phyloP scores from a whole-genome alignment of 345 rosid species.

The Melaleuca alternifolia region DNA sequence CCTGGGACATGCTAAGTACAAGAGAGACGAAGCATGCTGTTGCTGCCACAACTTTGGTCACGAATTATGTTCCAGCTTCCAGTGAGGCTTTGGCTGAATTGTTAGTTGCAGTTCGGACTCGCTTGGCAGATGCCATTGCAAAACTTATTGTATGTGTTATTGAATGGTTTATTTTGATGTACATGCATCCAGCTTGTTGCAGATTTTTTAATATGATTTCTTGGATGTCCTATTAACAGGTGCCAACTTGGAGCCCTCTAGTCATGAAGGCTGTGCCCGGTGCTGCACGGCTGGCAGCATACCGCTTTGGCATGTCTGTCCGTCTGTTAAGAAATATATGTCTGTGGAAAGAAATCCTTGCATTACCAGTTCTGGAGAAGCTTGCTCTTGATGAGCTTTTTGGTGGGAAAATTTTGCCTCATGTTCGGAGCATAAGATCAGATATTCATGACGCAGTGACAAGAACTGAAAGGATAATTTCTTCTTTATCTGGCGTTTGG shows the following conservation, averaged over 20 bases:
- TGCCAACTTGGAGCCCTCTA: constrained; percentile 83
- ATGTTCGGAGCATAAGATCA: constrained; percentile 62
- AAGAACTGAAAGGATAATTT: constrained; percentile 70
- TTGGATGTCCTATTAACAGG: constrained; percentile 26
- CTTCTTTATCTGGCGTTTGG: constrained; percentile 79
- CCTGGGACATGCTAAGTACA: constrained; percentile 90
- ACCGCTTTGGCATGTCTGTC: constrained; percentile 75
- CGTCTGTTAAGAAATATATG: constrained; percentile 87
- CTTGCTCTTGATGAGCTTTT: constrained; percentile 82
- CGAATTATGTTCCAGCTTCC: constrained; percentile 64
- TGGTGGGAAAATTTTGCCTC: constrained; percentile 71
- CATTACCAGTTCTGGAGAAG: constrained; percentile 68
- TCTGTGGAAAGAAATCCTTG: constrained; percentile 83
- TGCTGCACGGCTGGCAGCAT: constrained; percentile 77
- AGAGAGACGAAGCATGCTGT: constrained; percentile 72
- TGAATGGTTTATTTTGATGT: background rate
- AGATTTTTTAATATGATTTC: background rate
- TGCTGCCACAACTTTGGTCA: constrained; percentile 74
- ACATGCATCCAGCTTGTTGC: background rate
- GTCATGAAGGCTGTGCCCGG: constrained; percentile 77
- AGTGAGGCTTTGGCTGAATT: constrained; percentile 61
- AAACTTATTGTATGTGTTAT: constrained; percentile 33
- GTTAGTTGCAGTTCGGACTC: constrained; percentile 48
- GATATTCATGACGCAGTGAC: constrained; percentile 77
- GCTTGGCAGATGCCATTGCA: constrained; percentile 66